These are phyloP conservation scores for Cyberlindnera petersonii DNA, from an alignment of 805 yeast species.

Conservation along the genomic window DNA sequence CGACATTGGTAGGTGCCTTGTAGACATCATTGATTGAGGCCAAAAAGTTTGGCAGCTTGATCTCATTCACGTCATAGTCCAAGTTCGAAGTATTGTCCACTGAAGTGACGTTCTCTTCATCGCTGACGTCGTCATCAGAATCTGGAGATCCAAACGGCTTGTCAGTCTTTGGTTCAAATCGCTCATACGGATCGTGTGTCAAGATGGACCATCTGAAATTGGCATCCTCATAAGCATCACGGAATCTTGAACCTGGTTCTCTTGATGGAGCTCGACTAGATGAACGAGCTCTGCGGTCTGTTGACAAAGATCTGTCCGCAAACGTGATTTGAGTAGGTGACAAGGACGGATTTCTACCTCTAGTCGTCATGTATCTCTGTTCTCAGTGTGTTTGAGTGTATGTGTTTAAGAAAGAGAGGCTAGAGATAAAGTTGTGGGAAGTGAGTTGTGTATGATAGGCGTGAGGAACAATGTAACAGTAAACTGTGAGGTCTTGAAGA, in stretches of 20 bases:
- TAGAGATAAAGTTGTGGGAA: not conserved
- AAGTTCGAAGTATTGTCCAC: constrained; percentile 40
- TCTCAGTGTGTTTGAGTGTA: not conserved
- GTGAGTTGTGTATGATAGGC: not conserved
- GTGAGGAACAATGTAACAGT: too few species aligned
- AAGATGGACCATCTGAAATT: constrained; percentile 57
- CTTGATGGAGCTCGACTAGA: constrained; percentile 12
- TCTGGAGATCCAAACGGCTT: constrained; percentile 22
- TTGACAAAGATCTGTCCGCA: constrained; percentile 10
- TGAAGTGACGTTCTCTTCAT: constrained; percentile 57
- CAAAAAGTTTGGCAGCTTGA: constrained; percentile 25
- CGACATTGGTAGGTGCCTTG: constrained; percentile 12
- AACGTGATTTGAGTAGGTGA: constrained; percentile 7
- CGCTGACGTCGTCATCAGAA: constrained; percentile 33
- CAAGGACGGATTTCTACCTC: constrained; percentile 13
- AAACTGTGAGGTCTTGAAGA: too few species aligned
- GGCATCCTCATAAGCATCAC: constrained; percentile 30
- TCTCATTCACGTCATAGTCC: constrained; percentile 36
- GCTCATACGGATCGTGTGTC: constrained; percentile 69
- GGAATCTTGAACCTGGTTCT: constrained; percentile 19
- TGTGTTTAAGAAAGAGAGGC: too few species aligned
- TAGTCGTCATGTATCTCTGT: not conserved
- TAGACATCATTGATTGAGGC: constrained; percentile 33
- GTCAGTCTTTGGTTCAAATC: constrained; percentile 35
- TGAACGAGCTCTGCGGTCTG: constrained; percentile 18